Base-by-base conservation (phyloP, 1,139 yeast species). In the Geotrichum macrosporum region DNA sequence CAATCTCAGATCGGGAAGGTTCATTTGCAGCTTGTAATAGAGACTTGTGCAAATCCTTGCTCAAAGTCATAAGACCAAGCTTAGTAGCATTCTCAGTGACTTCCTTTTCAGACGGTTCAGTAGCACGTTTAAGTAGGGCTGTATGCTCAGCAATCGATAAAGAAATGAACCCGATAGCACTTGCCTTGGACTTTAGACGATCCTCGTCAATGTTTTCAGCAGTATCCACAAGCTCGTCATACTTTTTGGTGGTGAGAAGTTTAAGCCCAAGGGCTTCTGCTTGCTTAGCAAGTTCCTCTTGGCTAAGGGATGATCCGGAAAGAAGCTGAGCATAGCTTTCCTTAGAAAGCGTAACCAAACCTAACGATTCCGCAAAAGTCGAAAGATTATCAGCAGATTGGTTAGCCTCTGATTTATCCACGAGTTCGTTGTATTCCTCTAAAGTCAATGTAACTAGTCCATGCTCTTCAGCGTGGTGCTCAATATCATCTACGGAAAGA, bases 371-470 rank as follows among this genome's bases (percentile, higher is more conserved):
- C 16, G 45, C 40, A 12, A 35, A 20, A 8, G 52, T 33, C 15
- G 43, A 44, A 15, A 52, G 40, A 29, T 59, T 57, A 8, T 54
- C 55, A 10, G 40, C 41, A 2, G 61, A 46, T 33, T 52, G 59
- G 16, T 51, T 46, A 4, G 35, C 26, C 3, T 57, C 55, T 18
- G 55, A 46, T 18, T 56, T 35, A n/a, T 44, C 30, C 12, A 44
- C 36, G 3, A 50, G 51, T 5, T 42, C 50, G 2, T 73, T 71
- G 48, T 72, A 78, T 50, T 75, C 75, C 1, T 70, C 76, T 41
- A 62, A 57, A 2, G 82, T 71, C 19, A 81, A 54, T n/a, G 78
- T 55, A 6, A 75, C 73, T 50, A 80, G 59, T 35, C 75, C 72
- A 52, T 77, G 72, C 16, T 70, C 70, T 22, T 69, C 64, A 1